These are phyloP conservation scores for Cymbopogon citratus DNA, from an alignment of 176 grass and related monocot species.

Conservation along the genomic window DNA sequence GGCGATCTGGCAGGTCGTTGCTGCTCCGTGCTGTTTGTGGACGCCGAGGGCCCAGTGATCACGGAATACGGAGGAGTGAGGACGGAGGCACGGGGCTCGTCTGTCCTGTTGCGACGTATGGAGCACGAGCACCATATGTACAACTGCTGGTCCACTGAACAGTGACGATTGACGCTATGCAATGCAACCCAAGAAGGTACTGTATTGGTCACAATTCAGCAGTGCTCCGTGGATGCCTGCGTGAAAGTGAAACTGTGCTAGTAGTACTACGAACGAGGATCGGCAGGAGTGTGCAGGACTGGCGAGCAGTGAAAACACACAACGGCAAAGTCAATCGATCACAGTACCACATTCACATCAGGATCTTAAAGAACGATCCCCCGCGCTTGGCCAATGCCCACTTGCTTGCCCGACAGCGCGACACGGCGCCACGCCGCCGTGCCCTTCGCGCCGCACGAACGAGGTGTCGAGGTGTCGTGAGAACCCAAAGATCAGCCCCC, in stretches of 20 bases:
- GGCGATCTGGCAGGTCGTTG: conserved; percentile 14
- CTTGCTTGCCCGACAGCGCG: conserved; percentile 3
- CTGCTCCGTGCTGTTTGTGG: background rate
- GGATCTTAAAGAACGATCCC: no score
- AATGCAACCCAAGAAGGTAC: background rate
- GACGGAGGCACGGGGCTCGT: no score
- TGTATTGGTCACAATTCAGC: background rate
- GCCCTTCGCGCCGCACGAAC: background rate
- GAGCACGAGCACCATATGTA: background rate
- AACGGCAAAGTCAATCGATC: background rate
- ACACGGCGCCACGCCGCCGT: background rate
- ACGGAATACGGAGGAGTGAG: no score
- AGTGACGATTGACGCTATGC: background rate
- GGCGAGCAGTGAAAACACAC: no score
- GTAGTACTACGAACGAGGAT: no score
- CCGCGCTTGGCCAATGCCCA: background rate
- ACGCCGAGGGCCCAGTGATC: no score
- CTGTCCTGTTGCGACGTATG: background rate
- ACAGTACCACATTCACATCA: background rate
- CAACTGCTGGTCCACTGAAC: background rate
- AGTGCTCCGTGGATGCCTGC: background rate
- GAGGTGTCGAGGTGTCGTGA: background rate
- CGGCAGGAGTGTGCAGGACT: no score
- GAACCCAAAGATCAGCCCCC: background rate
- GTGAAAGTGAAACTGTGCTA: no score